phyloP scores from a whole-genome alignment of 2,329 filamentous ascomycete genomes.

The Alternaria brassicicola region DNA sequence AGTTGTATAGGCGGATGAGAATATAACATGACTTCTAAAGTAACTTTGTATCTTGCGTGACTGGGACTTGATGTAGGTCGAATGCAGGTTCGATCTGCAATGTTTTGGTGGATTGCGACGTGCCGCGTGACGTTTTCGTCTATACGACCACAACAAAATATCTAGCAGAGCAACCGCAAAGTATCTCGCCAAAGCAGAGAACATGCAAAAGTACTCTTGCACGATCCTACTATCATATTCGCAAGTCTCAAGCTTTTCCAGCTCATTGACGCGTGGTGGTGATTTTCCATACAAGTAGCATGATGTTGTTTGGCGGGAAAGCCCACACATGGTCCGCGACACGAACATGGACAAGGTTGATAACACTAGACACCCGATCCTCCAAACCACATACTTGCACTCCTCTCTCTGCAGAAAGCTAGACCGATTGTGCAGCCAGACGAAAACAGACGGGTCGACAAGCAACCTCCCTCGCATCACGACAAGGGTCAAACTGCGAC shows the following conservation, averaged over 20 bases:
- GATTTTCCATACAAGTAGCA: neutral
- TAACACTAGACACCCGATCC: neutral
- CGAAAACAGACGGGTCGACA: neutral
- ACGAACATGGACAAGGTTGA: neutral
- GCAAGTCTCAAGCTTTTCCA: neutral
- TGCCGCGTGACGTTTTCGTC: neutral
- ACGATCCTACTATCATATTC: neutral
- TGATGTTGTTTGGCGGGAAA: neutral
- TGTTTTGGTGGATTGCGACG: neutral
- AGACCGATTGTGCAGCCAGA: neutral
- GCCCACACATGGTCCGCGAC: neutral
- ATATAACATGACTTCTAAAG: conserved; percentile 23
- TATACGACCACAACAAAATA: neutral
- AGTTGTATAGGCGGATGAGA: conserved; percentile 7
- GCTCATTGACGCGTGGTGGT: neutral
- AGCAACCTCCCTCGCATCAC: neutral
- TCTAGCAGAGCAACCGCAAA: neutral
- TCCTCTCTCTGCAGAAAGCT: neutral
- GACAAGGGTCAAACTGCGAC: neutral
- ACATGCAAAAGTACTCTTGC: no score
- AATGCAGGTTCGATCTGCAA: no score
- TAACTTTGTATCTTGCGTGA: neutral
- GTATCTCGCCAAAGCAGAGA: neutral
- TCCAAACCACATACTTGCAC: neutral
- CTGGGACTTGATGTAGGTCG: neutral